Evolutionary conservation across 2,329 filamentous ascomycete genomes (phyloP).

Genomic region (Chrysoporthe cubensis): DNA sequence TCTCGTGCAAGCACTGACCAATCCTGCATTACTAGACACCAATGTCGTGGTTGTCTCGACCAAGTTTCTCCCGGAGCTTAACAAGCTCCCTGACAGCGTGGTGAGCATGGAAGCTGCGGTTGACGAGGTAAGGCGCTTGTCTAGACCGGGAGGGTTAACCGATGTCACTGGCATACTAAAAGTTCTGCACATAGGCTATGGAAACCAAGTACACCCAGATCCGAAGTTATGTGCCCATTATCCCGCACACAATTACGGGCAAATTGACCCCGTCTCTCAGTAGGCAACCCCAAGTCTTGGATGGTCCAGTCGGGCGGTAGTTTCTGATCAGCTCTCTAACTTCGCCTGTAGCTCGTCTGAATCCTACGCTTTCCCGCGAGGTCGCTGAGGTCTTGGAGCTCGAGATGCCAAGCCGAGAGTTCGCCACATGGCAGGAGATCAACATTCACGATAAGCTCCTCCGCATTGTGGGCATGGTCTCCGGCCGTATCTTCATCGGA

Average conservation of each 20-base stretch:
- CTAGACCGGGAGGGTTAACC: not conserved
- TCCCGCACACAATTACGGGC: constrained; percentile 15
- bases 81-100: constrained; percentile 13
- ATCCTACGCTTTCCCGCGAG: constrained; percentile 43
- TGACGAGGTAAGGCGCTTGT: constrained; percentile 7
- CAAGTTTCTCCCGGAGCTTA: constrained; percentile 15
- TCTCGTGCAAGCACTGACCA: not conserved
- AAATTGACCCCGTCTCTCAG: constrained; percentile 16
- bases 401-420: constrained; percentile 39
- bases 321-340: not conserved
- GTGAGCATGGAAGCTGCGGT: constrained; percentile 15
- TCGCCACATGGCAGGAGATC: constrained; percentile 44
- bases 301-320: not conserved
- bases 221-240: constrained; percentile 9
- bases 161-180: not conserved
- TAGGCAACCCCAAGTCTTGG: not conserved
- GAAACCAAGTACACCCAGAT: constrained; percentile 23
- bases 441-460: constrained; percentile 46
- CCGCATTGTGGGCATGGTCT: constrained; percentile 50
- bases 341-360: constrained; percentile 37
- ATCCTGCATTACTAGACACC: not conserved
- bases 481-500: constrained; percentile 52
- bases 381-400: constrained; percentile 38
- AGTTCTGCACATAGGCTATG: constrained; percentile 2
- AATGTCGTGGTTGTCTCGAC: constrained; percentile 4